phyloP scores from a whole-genome alignment of 306 rosid genomes.

The Dryas alaskensis region DNA sequence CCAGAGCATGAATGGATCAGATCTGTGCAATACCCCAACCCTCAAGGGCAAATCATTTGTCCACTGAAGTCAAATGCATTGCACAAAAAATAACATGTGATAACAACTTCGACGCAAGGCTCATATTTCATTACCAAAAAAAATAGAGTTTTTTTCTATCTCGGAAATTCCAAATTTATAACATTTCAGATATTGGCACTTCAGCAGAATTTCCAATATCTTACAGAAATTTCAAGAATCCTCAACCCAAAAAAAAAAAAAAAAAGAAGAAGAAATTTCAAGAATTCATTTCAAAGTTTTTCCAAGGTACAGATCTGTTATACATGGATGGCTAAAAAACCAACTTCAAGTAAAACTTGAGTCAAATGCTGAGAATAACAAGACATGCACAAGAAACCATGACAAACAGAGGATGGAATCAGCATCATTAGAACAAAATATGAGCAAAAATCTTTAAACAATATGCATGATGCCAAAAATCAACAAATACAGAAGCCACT shows the following conservation, averaged over 20 bases:
- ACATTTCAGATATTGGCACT: not conserved
- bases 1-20: too few relatives aligned
- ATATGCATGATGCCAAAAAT: not conserved
- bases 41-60: too few relatives aligned
- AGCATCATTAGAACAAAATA: constrained; percentile 22
- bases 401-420: not conserved
- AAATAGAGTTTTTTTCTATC: not conserved
- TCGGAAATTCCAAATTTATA: not conserved
- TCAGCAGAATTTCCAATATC: not conserved
- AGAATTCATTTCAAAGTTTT: not conserved
- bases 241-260: too few relatives aligned
- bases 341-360: not conserved
- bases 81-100: too few relatives aligned
- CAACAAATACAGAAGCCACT: not conserved
- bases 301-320: not conserved
- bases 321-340: not conserved
- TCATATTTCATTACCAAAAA: not conserved
- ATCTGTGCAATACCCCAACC: too few relatives aligned
- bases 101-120: too few relatives aligned
- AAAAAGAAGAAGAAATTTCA: not conserved
- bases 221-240: too few relatives aligned
- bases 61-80: too few relatives aligned
- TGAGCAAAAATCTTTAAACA: constrained; percentile 10
- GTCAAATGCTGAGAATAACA: not conserved
- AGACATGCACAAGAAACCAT: constrained; percentile 1